Evolutionary conservation across 345 rosid species (phyloP), one percentile per base, ranked within the genome.

Genomic region (Citrus maxima): DNA sequence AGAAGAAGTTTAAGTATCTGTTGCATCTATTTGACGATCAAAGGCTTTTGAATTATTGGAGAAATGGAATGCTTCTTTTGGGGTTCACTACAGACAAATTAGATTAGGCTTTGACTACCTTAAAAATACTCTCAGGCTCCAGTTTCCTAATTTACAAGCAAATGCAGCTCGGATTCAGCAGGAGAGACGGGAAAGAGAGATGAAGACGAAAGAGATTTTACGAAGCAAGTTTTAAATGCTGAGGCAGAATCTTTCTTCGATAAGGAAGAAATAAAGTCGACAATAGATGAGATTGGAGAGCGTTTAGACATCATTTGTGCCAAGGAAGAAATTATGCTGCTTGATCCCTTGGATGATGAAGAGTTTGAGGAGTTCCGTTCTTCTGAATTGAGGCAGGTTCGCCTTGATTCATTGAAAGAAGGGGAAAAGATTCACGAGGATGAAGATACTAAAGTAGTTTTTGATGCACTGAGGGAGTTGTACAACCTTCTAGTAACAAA

Each of bases 41-140:
- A 96, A 89, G 82, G 95, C 97, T 6, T 85, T 94, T 78, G 98
- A 96, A 77, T 91, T 94, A 75, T 87, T 96, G 67, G 98, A 96
- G 89, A 94, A 90, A 80, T 94, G 99, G 98, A 93, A 94, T 78
- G 63, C 83, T 22, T 87, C 98, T 1, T 96, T 87, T 82, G 99
- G 98, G 73, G 34, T 91, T 81, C 92, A 93, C 82, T 91, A 94
- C 80, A 89, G 91, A 70, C 92, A 91, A 84, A 90, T 96, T 65
- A 90, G 97, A 64, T 81, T 96, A n/a, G 98, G 95, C 32, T 90
- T 86, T 74, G 97, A 96, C 77, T 93, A 96, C 86, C 95, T 94
- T 72, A 96, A 93, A 79, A 90, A 93, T 77, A 89, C 91, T 16
- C 90, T 91, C 35, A 88, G 92, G 81, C 81, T 91, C 38, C 95